phyloP scores from a whole-genome alignment of 176 grass and related monocot species.

The Eragrostis curvula region DNA sequence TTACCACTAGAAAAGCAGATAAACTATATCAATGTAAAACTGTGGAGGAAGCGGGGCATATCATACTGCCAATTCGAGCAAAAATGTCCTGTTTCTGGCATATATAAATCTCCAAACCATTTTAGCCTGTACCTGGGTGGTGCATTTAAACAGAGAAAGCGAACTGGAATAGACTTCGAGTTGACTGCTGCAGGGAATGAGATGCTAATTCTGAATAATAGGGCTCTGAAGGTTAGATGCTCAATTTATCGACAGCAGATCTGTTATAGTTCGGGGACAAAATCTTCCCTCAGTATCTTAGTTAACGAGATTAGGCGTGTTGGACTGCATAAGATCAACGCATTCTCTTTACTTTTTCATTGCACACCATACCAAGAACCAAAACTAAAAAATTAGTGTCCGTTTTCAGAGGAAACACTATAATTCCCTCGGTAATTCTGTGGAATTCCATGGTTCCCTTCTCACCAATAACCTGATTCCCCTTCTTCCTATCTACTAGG shows the following conservation, averaged over 20 bases:
- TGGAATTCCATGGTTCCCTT: background rate
- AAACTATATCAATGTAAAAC: slow-evolving; percentile 4
- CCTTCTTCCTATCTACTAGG: background rate
- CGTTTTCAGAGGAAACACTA: background rate
- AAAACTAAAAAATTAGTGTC: no score
- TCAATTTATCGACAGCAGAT: background rate
- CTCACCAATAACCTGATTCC: background rate
- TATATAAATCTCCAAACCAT: slow-evolving; percentile 1
- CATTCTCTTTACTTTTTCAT: background rate
- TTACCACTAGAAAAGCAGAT: slow-evolving; percentile 2
- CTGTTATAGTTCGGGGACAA: background rate
- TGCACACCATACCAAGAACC: background rate
- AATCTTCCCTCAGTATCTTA: background rate
- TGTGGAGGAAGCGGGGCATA: background rate
- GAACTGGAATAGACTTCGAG: background rate
- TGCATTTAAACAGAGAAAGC: background rate
- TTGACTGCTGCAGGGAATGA: background rate
- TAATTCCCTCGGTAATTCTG: background rate
- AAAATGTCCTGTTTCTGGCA: background rate
- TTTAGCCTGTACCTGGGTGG: background rate
- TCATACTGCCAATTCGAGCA: background rate
- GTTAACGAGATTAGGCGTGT: background rate
- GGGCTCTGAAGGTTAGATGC: background rate
- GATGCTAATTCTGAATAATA: background rate
- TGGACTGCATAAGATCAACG: background rate